phyloP scores from a whole-genome alignment of 1,284 basidiomycete genomes.

The Kwoniella shivajii region DNA sequence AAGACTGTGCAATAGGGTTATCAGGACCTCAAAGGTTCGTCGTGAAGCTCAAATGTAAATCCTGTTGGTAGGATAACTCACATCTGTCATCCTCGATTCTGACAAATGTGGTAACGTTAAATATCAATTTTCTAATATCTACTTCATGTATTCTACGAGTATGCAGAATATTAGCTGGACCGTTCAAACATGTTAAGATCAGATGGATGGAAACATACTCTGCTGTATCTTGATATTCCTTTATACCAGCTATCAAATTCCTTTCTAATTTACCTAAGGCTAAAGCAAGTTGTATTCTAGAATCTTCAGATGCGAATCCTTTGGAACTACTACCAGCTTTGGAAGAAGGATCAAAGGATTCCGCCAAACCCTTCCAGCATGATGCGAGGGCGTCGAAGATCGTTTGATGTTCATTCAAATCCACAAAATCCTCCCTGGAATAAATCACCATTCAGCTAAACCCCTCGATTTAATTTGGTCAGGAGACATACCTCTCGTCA shows the following conservation, averaged over 20 bases:
- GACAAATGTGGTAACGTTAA: conserved; percentile 43
- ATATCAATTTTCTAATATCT: conserved; percentile 35
- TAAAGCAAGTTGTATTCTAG: conserved; percentile 27
- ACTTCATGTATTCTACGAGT: conserved; percentile 33
- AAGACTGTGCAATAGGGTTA: conserved; percentile 25
- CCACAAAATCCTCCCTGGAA: not conserved
- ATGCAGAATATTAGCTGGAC: not conserved
- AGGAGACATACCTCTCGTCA: conserved; percentile 29
- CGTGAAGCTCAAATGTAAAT: no score
- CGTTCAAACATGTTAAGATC: not conserved
- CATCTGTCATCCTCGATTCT: conserved; percentile 45
- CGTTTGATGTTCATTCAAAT: not conserved
- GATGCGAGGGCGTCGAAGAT: conserved; percentile 16
- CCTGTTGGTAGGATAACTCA: conserved; percentile 27
- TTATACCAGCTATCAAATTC: conserved; percentile 45
- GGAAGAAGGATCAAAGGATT: conserved; percentile 20
- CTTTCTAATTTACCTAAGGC: conserved; percentile 44
- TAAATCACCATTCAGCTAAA: no score
- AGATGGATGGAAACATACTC: conserved; percentile 24
- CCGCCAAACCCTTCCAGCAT: conserved; percentile 22
- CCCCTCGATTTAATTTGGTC: no score
- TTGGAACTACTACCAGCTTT: not conserved
- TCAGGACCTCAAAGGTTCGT: not conserved
- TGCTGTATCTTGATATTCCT: conserved; percentile 28
- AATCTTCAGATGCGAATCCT: conserved; percentile 23